These are phyloP conservation scores for Pulicaria dysenterica DNA, from an alignment of 129 eudicot genomes.

Conservation along the genomic window DNA sequence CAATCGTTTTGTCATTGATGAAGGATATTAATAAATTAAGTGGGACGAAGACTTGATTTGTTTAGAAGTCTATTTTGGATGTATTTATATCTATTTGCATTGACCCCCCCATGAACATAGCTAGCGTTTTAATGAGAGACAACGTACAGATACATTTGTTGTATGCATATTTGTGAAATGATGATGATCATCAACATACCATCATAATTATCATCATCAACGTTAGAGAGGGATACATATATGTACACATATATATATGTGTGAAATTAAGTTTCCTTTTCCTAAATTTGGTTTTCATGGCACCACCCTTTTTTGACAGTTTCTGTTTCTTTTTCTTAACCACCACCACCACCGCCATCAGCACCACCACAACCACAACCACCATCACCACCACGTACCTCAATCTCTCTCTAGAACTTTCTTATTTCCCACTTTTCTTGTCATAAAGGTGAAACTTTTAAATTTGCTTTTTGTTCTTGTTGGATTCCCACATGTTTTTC, in stretches of 20 bases:
- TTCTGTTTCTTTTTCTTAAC: slow-evolving; percentile 22
- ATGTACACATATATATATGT: slow-evolving; percentile 22
- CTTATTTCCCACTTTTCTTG: slow-evolving; percentile 23
- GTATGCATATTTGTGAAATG: slow-evolving; percentile 37
- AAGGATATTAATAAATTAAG: slow-evolving; percentile 33
- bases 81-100: slow-evolving; percentile 40
- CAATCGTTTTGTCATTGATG: slow-evolving; percentile 24
- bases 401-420: slow-evolving; percentile 23
- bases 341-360: slow-evolving; percentile 8
- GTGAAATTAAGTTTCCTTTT: slow-evolving; percentile 37
- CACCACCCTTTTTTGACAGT: slow-evolving; percentile 35
- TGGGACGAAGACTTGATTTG: slow-evolving; percentile 36
- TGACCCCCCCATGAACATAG: slow-evolving; percentile 34
- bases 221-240: slow-evolving; percentile 12
- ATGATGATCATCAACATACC: slow-evolving; percentile 37
- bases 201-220: slow-evolving; percentile 36
- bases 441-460: slow-evolving; percentile 36
- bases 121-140: slow-evolving; percentile 28
- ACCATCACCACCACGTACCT: slow-evolving; percentile 20
- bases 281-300: slow-evolving; percentile 53
- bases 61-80: slow-evolving; percentile 44
- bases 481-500: slow-evolving; percentile 38
- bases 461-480: slow-evolving; percentile 47
- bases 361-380: neutral
- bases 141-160: slow-evolving; percentile 29